Conservation (phyloP, 73 alveolate genomes). For the Paraurostyla sp. region DNA sequence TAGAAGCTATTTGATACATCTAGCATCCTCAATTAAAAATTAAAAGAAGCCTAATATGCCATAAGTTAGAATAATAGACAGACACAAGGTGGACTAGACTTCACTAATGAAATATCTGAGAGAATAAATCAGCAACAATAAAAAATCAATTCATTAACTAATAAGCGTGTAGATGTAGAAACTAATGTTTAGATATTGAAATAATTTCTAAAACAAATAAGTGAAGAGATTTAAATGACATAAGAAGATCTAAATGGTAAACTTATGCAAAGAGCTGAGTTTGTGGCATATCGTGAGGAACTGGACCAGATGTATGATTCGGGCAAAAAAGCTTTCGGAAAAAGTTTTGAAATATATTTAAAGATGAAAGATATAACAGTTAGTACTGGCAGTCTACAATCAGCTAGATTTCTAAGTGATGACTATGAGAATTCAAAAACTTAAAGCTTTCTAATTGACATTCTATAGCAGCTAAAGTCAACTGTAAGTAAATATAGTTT, state of each 20-base stretch:
- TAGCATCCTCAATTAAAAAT: neutral
- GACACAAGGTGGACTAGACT: neutral
- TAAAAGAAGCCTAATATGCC: neutral
- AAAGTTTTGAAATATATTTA: slow-evolving; percentile 40
- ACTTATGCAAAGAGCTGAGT: slow-evolving; percentile 78
- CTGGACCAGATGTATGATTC: slow-evolving; percentile 73
- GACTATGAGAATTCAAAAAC: slow-evolving; percentile 59
- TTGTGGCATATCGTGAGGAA: slow-evolving; percentile 81
- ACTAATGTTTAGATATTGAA: slow-evolving; percentile 8
- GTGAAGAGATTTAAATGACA: slow-evolving; percentile 72
- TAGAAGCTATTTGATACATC: neutral
- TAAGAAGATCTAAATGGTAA: slow-evolving; percentile 76
- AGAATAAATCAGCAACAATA: neutral
- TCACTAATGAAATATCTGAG: slow-evolving; percentile 10
- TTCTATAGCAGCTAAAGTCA: slow-evolving; percentile 6
- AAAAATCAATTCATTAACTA: neutral
- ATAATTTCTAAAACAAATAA: slow-evolving; percentile 33
- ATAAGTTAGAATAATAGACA: neutral
- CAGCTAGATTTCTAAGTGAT: neutral
- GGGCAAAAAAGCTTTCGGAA: slow-evolving; percentile 57
- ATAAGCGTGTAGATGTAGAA: slow-evolving; percentile 35
- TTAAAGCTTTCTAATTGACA: slow-evolving; percentile 34
- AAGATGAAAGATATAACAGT: slow-evolving; percentile 7
- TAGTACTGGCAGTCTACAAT: slow-evolving; percentile 1
- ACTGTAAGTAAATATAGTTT: neutral